A percentile compares a stretch with the other conserved stretches of the same genome.
Conservation (phyloP, 2,329 filamentous ascomycete species). For the Fusarium veterinarium region DNA sequence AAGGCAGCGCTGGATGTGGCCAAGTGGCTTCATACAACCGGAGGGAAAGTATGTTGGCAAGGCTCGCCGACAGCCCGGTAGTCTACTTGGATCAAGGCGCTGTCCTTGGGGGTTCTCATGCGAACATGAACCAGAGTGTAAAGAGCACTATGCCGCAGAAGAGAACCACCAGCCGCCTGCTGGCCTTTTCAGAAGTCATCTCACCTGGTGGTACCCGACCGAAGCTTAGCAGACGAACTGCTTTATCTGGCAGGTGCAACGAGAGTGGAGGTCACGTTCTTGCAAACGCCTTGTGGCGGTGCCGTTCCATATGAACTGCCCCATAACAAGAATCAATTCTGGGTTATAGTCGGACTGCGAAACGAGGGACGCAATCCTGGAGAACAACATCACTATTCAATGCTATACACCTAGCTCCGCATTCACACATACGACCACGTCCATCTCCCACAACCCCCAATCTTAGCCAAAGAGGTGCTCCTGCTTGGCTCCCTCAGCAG, state of each 20-base stretch:
- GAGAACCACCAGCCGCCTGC: neutral
- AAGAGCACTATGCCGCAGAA: neutral
- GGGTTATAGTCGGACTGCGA: neutral
- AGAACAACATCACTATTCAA: neutral
- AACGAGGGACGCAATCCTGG: neutral
- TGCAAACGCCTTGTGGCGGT: neutral
- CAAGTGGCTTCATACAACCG: neutral
- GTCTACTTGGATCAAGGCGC: neutral
- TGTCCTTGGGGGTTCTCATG: neutral
- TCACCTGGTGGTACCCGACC: neutral
- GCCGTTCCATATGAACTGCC: neutral
- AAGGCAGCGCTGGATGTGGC: neutral
- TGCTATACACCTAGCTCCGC: neutral
- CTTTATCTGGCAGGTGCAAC: neutral
- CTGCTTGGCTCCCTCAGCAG: slow-evolving; percentile 60
- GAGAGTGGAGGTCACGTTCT: neutral
- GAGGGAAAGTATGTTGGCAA: neutral
- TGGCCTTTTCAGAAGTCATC: accelerated
- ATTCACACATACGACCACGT: neutral
- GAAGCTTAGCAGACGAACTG: neutral
- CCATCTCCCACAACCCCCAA: neutral
- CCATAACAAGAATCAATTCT: neutral
- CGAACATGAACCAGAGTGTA: neutral
- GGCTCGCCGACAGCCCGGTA: neutral
- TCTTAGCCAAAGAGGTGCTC: slow-evolving; percentile 48